These are phyloP conservation scores for Podospora didyma DNA, from an alignment of 495 filamentous ascomycete species.

Conservation along the genomic window DNA sequence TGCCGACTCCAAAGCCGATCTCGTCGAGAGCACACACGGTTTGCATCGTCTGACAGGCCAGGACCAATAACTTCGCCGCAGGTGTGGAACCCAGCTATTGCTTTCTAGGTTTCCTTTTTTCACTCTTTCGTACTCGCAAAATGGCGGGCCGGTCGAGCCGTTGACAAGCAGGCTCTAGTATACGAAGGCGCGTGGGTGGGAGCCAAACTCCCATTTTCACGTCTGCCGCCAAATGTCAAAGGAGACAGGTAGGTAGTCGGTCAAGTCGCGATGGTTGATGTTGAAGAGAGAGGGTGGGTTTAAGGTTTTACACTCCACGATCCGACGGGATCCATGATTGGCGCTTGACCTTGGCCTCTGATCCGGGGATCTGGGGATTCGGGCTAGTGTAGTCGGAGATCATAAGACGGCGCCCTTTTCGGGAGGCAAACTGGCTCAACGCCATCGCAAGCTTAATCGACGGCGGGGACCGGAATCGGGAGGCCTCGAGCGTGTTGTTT, in stretches of 20 bases:
- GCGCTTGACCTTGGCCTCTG: slow-evolving; percentile 18
- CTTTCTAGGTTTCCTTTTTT: too few relatives aligned
- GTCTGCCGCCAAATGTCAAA: neutral
- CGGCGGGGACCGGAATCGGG: neutral
- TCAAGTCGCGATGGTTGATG: neutral
- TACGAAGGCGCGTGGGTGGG: too few relatives aligned
- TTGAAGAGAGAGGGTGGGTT: slow-evolving; percentile 8
- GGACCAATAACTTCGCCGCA: too few relatives aligned
- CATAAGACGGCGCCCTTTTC: slow-evolving; percentile 12
- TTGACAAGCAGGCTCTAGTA: too few relatives aligned
- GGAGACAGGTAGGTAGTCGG: neutral
- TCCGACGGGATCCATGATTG: slow-evolving; percentile 16
- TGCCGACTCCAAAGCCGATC: too few relatives aligned
- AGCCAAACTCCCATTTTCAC: too few relatives aligned
- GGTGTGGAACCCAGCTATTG: too few relatives aligned
- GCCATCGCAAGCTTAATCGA: slow-evolving; percentile 11
- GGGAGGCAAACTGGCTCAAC: slow-evolving; percentile 16
- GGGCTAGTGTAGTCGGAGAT: slow-evolving; percentile 11
- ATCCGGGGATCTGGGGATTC: slow-evolving; percentile 17
- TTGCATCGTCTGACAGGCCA: too few relatives aligned
- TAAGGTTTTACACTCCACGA: slow-evolving; percentile 21
- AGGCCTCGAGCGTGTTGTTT: neutral
- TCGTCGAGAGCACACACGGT: too few relatives aligned
- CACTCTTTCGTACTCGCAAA: too few relatives aligned
- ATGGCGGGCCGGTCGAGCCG: too few relatives aligned